phyloP scores from a whole-genome alignment of 371 early-diverging fungal genomes.

The Syncephalis fuscata region DNA sequence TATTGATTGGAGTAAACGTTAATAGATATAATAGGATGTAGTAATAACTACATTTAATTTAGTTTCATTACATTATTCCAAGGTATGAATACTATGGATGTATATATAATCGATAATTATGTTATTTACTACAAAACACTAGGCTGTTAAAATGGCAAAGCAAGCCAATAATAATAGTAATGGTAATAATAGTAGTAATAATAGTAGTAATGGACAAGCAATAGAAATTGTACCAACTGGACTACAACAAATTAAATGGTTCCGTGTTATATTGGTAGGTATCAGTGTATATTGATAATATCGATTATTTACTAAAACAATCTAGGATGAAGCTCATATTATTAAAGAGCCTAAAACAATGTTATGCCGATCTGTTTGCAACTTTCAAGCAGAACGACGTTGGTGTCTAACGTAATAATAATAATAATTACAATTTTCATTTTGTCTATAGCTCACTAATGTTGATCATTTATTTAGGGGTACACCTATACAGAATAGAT shows the following conservation, averaged over 20 bases:
- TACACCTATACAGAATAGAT: conserved; percentile 63
- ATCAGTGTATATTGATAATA: too few species aligned
- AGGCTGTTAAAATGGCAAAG: too few species aligned
- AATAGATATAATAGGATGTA: conserved; percentile 36
- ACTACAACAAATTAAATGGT: conserved; percentile 35
- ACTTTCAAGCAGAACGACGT: conserved; percentile 32
- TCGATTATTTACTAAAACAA: too few species aligned
- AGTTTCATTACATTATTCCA: conserved; percentile 27
- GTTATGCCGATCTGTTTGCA: conserved; percentile 30
- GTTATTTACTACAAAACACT: too few species aligned
- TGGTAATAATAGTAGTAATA: too few species aligned
- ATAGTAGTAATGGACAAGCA: too few species aligned
- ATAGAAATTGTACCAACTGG: too few species aligned
- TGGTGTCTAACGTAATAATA: conserved; percentile 44
- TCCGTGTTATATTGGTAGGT: conserved; percentile 23
- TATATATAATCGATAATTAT: too few species aligned
- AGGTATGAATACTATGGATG: conserved; percentile 17
- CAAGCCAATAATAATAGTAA: too few species aligned
- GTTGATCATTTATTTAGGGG: conserved; percentile 22
- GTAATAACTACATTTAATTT: conserved; percentile 47
- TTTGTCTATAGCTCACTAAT: background rate
- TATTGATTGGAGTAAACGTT: too few species aligned
- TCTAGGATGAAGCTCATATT: conserved; percentile 40
- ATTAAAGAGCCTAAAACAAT: conserved; percentile 36
- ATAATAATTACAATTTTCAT: background rate